Conservation (phyloP, 2,329 filamentous ascomycete genomes). For the Hypoxylon sp. region DNA sequence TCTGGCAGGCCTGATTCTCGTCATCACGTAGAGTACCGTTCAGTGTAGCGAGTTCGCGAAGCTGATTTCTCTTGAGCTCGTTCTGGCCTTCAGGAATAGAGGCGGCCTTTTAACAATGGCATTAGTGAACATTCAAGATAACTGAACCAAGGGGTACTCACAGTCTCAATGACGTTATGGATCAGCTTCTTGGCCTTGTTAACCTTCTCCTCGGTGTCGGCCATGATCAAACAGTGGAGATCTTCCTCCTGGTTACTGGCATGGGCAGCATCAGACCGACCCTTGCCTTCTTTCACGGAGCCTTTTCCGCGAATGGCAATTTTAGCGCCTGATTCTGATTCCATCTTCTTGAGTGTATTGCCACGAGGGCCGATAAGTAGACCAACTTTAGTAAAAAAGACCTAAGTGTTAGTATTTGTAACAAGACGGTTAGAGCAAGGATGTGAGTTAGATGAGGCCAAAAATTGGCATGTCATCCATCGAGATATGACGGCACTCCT, state of each 20-base stretch:
- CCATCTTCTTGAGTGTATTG: constrained; percentile 99
- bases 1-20: constrained; percentile 99
- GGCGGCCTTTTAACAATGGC: constrained; percentile 76
- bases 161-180: constrained; percentile 98
- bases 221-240: constrained; percentile 99
- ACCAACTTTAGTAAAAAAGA: constrained; percentile 90
- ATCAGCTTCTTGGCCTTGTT: constrained; percentile 99
- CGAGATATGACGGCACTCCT: constrained; percentile 57
- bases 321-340: constrained; percentile 95
- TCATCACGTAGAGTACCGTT: constrained; percentile 99
- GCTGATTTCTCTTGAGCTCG: constrained; percentile 97
- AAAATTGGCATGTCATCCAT: constrained; percentile 49
- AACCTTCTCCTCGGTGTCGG: constrained; percentile 98
- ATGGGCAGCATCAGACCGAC: constrained; percentile 97
- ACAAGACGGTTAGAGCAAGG: constrained; percentile 56
- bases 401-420: constrained; percentile 89
- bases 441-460: constrained; percentile 54
- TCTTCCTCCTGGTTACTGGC: constrained; percentile 99
- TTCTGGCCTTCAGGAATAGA: constrained; percentile 99
- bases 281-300: constrained; percentile 99
- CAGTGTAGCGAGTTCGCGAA: constrained; percentile 95
- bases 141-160: constrained; percentile 63
- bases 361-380: constrained; percentile 99
- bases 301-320: constrained; percentile 99
- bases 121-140: constrained; percentile 43